Evolutionary conservation across 805 yeast species (phyloP), one percentile per base, ranked within the genome.

Genomic region (Yamadazyma insecticola): DNA sequence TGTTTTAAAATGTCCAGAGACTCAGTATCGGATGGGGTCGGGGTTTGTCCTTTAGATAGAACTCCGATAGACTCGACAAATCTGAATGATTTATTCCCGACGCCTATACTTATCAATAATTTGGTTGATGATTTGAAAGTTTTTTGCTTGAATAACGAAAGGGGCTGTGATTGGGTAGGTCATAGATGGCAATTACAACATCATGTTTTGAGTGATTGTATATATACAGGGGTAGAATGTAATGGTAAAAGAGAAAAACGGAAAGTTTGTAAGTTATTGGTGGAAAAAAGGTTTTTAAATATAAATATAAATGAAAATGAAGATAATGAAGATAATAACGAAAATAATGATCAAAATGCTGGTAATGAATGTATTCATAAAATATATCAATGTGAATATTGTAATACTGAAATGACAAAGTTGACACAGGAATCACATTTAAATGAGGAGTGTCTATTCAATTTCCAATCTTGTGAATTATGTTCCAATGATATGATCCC

Each of bases 81-180:
- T 33, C 28, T 40, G 3, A 50, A 58, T 26, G 67, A 60, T 32
- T 44, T 60, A 29, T 60, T 60, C 24, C 59, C 62, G 3, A 71
- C 84, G 2, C 84, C 86, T 1, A 66, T 76, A 14, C 54, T 80
- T 6, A 57, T 80, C 3, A 51, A 70, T n/a, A 76, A 77, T 41
- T 64, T 81, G 43, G 62, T 78, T 1, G 82, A 79, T 47, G 84
- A 78, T 24, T 59, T 79, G 27, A 55, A 61, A 27, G 84, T 80
- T 2, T 51, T 50, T 29, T 80, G 88, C 46, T 59, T 77, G 29
- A 72, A 74, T 42, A 29, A 41, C 5, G 55, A 47, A 23, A 48
- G 79, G 27, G 86, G 85, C 0, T 80, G 87, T 47, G 47, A 37
- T 1, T 72, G 78, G 75, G 44, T 40, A 4, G 82, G 81, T 3